Evolutionary conservation across 2,329 filamentous ascomycete genomes (phyloP).

Genomic region (Exserohilum turcica): DNA sequence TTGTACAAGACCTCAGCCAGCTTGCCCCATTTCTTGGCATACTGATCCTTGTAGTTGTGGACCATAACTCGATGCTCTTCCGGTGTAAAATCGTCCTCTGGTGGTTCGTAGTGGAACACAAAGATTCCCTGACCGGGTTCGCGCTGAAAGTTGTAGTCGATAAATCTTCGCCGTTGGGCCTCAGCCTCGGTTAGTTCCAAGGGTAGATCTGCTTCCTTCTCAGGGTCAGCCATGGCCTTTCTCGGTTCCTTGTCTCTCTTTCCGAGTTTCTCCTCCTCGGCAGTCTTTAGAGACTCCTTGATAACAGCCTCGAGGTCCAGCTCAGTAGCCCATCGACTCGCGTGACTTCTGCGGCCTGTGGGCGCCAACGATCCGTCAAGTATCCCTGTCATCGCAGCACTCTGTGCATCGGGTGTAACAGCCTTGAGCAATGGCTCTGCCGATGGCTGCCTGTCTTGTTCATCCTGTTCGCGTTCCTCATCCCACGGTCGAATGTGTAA

Average conservation of each 20-base stretch:
- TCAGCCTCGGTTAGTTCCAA: slow-evolving; percentile 69
- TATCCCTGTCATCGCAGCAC: slow-evolving; percentile 33
- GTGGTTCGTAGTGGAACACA: slow-evolving; percentile 73
- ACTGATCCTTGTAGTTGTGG: slow-evolving; percentile 70
- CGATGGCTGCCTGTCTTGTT: slow-evolving; percentile 43
- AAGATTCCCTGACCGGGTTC: slow-evolving; percentile 70
- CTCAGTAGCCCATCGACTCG: slow-evolving; percentile 59
- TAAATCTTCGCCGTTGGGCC: slow-evolving; percentile 63
- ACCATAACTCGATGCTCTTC: slow-evolving; percentile 75
- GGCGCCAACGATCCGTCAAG: slow-evolving; percentile 34
- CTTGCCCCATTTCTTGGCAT: slow-evolving; percentile 81
- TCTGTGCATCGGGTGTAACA: slow-evolving; percentile 55
- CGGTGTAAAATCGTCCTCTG: slow-evolving; percentile 74
- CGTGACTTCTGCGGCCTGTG: slow-evolving; percentile 39
- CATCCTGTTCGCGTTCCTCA: slow-evolving; percentile 48
- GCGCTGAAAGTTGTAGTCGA: slow-evolving; percentile 69
- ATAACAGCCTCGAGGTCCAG: slow-evolving; percentile 74
- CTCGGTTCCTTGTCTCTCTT: slow-evolving; percentile 65
- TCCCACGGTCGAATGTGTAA: slow-evolving; percentile 49
- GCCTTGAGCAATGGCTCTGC: slow-evolving; percentile 43
- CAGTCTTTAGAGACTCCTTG: slow-evolving; percentile 69
- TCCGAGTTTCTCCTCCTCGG: slow-evolving; percentile 72
- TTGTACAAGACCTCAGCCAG: slow-evolving; percentile 68
- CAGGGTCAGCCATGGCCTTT: slow-evolving; percentile 72
- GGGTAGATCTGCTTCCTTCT: slow-evolving; percentile 77